phyloP scores from a whole-genome alignment of 2,329 filamentous ascomycete genomes.

The Talaromyces sp. region DNA sequence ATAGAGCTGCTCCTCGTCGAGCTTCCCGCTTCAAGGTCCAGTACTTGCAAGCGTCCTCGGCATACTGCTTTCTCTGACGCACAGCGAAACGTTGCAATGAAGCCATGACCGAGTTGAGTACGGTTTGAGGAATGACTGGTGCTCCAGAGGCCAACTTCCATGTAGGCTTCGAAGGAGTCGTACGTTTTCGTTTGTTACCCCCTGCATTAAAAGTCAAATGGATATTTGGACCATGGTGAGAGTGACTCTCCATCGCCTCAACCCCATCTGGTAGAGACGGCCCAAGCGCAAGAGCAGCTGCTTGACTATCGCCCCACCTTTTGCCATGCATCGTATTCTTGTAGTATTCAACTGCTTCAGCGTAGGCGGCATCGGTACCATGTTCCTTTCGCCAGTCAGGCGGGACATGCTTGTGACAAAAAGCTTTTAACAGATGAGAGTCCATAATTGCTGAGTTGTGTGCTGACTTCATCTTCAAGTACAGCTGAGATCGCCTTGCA shows the following conservation, averaged over 20 bases:
- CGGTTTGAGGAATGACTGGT: slow-evolving; percentile 84
- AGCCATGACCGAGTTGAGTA: slow-evolving; percentile 80
- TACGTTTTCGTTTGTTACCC: slow-evolving; percentile 58
- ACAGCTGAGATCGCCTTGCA: slow-evolving; percentile 80
- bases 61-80: slow-evolving; percentile 84
- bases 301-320: slow-evolving; percentile 88
- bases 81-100: slow-evolving; percentile 80
- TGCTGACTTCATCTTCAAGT: slow-evolving; percentile 93
- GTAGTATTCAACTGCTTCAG: slow-evolving; percentile 84
- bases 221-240: slow-evolving; percentile 38
- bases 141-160: slow-evolving; percentile 96
- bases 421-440: slow-evolving; percentile 81
- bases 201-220: slow-evolving; percentile 54
- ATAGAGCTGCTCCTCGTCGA: slow-evolving; percentile 80
- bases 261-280: slow-evolving; percentile 59
- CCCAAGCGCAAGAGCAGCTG: slow-evolving; percentile 75
- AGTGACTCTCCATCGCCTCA: slow-evolving; percentile 47
- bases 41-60: slow-evolving; percentile 90
- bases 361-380: slow-evolving; percentile 73
- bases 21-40: slow-evolving; percentile 97
- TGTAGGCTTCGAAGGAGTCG: slow-evolving; percentile 59
- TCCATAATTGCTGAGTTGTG: slow-evolving; percentile 76
- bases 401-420: slow-evolving; percentile 93
- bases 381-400: slow-evolving; percentile 84
- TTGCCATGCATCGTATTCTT: slow-evolving; percentile 82